Evolutionary conservation across 441 rosid species (phyloP), one percentile per base, ranked within the genome.

Genomic region (Arabidopsis lyrata): DNA sequence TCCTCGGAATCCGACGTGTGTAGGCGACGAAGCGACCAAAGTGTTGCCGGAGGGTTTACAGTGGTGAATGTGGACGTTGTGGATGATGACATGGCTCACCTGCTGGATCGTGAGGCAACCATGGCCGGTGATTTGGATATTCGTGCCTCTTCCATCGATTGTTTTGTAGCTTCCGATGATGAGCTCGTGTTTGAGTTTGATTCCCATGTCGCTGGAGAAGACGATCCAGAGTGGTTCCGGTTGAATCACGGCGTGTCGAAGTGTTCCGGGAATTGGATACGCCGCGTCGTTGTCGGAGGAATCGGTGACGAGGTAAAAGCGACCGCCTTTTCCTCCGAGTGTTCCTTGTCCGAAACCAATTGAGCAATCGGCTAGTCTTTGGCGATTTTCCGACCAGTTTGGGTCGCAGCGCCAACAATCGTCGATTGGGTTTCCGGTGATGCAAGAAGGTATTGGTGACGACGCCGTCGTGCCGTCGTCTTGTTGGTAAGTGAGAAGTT

Each of bases 361-460:
- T 20, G 76, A 81, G 68, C 98, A 93, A 80, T 90, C 96, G 3
- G 97, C 99, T 14, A 94, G 73, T 7, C 73, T 84, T 57, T 90
- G 97, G 22, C 97, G 95, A 83, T 90, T 83, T 76, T 66, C 70
- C 0, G 84, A 73, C 99, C 99, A 90, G 72, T 86, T 71, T 0
- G 87, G 86, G 66, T 88, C 91, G 80, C 99, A 92, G 9, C 87
- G 84, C 99, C 99, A 94, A 76, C 97, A 94, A 78, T 94, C 97
- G 61, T 94, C 99, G 61, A 92, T 83, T 49, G 97, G 99, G 75
- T 94, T 94, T 24, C 97, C 95, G 65, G 91, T 92, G 38, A 70
- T 77, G 59, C 99, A 92, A 49, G 82, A 50, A 42, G 76, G 76
- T 50, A 70, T 50, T 15, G 76, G 71, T 0, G 39, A 0, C n/a